Base-by-base conservation (phyloP, 148 eudicot genomes). In the Nepenthes mirabilis region DNA sequence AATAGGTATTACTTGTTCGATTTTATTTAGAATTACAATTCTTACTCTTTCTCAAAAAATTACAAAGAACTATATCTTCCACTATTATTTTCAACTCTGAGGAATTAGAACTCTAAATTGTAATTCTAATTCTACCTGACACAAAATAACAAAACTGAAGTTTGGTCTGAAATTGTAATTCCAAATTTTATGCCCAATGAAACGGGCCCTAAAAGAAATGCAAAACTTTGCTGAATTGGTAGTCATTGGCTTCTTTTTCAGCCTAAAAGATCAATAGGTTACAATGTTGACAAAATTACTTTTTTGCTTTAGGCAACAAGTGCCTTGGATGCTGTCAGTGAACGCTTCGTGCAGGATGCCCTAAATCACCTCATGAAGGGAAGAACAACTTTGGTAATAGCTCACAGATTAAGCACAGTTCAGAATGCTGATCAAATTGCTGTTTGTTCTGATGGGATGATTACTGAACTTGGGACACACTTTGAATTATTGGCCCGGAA, bases 341-440 rank as follows among this genome's bases (percentile, higher is more conserved):
- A 93, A 72, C 90, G 84, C 60, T 59, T 88, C 70, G 95, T 93
- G 63, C 96, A 93, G 76, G 80, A 84, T 56, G 98, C 98, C 57
- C 69, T 93, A 62, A 73, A 93, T 65, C 88, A 68, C 62, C 83
- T 93, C 48, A 88, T 93, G 98, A 93, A 73, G 70, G 98, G 95
- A 58, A 80, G 96, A 71, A 93, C 98, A 52, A 88, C 98, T 55
- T 75, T 93, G 79, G 98, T 93, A 13, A 93, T 93, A 74, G 98
- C 98, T 69, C 98, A 93, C 72, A 79, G 96, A 56, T 63, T 93
- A 74, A 93, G 96, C 82, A 93, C 98, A n/a, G 98, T 93, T 43
- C 98, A 93, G 62, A 88, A 83, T 72, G 98, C 98, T 68, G 76
- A 93, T 73, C 96, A 88, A 74, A 93, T 93, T 64, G 98, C 96